These are phyloP conservation scores for Cadophora sp. DNA, from an alignment of 2,329 filamentous ascomycete species.

Conservation along the genomic window DNA sequence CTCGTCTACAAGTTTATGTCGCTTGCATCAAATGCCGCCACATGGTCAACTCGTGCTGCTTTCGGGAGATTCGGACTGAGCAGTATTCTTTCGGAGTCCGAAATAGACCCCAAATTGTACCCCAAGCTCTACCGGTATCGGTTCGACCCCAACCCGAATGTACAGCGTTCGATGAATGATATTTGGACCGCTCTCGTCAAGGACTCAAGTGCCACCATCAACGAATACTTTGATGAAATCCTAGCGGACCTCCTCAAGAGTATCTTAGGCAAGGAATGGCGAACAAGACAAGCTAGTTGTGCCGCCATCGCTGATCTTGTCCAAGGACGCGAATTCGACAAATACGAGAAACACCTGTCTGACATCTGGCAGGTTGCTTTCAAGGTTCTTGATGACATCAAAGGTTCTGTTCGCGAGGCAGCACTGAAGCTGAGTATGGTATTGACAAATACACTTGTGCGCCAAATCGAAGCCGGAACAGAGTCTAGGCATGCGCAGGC, in stretches of 20 bases:
- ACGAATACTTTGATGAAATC: conserved; percentile 85
- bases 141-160: conserved; percentile 93
- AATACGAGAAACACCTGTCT: conserved; percentile 84
- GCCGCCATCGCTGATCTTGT: conserved; percentile 87
- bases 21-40: conserved; percentile 91
- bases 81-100: conserved; percentile 87
- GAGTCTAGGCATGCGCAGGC: conserved; percentile 72
- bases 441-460: conserved; percentile 83
- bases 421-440: conserved; percentile 84
- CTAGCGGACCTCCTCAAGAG: conserved; percentile 86
- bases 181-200: conserved; percentile 98
- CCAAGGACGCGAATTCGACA: conserved; percentile 75
- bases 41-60: conserved; percentile 96
- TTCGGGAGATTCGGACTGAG: conserved; percentile 95
- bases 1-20: conserved; percentile 99
- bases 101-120: conserved; percentile 90
- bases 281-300: conserved; percentile 90
- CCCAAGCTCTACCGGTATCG: conserved; percentile 93
- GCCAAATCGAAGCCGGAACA: conserved; percentile 82
- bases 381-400: conserved; percentile 95
- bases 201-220: conserved; percentile 77
- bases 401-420: conserved; percentile 82
- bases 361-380: conserved; percentile 87
- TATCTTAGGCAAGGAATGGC: conserved; percentile 91
- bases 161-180: conserved; percentile 94